Base-by-base conservation (phyloP, 2,329 filamentous ascomycete species). In the Nannizzia gypsea region DNA sequence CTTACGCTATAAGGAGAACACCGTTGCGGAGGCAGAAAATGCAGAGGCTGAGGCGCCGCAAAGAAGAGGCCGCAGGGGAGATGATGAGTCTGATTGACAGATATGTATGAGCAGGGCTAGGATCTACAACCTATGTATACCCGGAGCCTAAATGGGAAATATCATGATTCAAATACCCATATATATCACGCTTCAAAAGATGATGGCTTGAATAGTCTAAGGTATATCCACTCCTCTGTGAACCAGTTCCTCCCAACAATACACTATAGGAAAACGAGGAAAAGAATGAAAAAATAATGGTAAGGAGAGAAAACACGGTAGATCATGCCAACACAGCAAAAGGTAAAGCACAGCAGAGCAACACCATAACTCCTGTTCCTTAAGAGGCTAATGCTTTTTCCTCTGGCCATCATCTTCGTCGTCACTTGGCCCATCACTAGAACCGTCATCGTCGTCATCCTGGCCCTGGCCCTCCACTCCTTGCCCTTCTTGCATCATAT, bases 1-100 rank as follows among this genome's bases (percentile, higher is more conserved):
- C 68, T 71, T 90, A 52, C 84, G 83, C 4, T 73, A 86, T 56
- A 69, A 71, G 42, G 65, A 54, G 34, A 50, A 17, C 4, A 42
- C 9, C 13, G 57, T 24, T 40, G 28, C 22, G 26, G 61, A 57
- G n/a, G 40, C 50, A 13, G 59, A 17, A 31, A 24, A 11, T 3
- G 48, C 42, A 13, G 56, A 52, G 24, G 46, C 28, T 20, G 48
- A 36, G 11, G 20, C 40, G 11, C 34, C 40, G 22, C 36, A 48
- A 52, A 24, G 46, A 31, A 59, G 59, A 26, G 50, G 59, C n/a
- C 28, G 17, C 36, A n/a, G 20, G 26, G 26, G 5, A 56, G 44
- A 50, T 9, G 46, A 61, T 42, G 44, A 61, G 57, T 40, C 50
- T 57, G 59, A 36, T n/a, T 46, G 50, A 55, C 54, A 26, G 17